Evolutionary conservation across 2,329 filamentous ascomycete species (phyloP).

Genomic region (Arthrobotrys sinensis): DNA sequence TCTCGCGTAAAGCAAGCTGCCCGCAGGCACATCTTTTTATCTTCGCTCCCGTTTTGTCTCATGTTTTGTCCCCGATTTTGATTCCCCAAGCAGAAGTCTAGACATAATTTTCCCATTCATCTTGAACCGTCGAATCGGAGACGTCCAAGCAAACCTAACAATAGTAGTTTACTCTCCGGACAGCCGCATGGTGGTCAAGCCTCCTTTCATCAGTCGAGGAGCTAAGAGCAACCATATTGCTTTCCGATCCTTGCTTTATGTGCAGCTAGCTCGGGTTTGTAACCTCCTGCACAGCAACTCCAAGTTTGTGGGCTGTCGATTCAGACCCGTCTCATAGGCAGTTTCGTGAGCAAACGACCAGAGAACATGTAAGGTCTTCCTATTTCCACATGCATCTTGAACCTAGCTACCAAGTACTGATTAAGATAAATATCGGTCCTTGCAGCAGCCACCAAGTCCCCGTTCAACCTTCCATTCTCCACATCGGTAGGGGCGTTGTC

Average conservation of each 20-base stretch:
- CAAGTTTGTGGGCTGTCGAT: slow-evolving; percentile 27
- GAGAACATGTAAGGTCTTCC: slow-evolving; percentile 37
- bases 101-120: slow-evolving; percentile 13
- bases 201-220: slow-evolving; percentile 48
- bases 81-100: slow-evolving; percentile 3
- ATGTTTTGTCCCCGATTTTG: slow-evolving; percentile 25
- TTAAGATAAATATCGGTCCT: slow-evolving; percentile 48
- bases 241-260: slow-evolving; percentile 55
- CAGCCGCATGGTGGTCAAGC: slow-evolving; percentile 15
- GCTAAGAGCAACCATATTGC: slow-evolving; percentile 31
- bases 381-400: slow-evolving; percentile 53
- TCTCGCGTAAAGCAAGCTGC: slow-evolving; percentile 29
- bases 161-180: slow-evolving; percentile 7
- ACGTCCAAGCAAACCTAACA: not conserved
- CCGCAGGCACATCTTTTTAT: not conserved
- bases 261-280: slow-evolving; percentile 32
- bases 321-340: slow-evolving; percentile 11
- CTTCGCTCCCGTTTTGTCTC: slow-evolving; percentile 44
- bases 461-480: slow-evolving; percentile 34
- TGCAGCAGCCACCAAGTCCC: slow-evolving; percentile 47
- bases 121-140: slow-evolving; percentile 44
- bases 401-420: slow-evolving; percentile 20
- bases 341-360: slow-evolving; percentile 29
- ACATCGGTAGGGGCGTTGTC: slow-evolving; percentile 44
- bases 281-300: slow-evolving; percentile 28